Evolutionary conservation across 306 rosid genomes (phyloP), one percentile per base, ranked within the genome.

Genomic region (Alnus rubra): DNA sequence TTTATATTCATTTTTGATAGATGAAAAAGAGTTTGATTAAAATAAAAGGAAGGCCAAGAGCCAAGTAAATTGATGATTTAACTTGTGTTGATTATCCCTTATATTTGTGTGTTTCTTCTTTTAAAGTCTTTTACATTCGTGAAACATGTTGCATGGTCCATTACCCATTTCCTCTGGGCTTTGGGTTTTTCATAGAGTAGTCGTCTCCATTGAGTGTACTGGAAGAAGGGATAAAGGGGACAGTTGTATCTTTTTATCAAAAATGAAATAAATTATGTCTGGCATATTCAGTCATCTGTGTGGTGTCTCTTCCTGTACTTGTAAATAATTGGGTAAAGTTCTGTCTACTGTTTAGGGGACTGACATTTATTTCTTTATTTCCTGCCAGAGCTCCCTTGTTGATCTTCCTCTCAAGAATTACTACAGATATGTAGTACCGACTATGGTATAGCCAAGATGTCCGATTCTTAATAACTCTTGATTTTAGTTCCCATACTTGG

Each of bases 361-460:
- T 83, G n/a, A 63, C 82, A 55, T 82, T 39, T 55, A 44, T 14
- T 52, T 76, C 76, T 82, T 82, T 71, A 55, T 79, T 89, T 81
- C 70, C 60, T 89, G 81, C 79, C 97, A 95, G 98, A 91, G 98
- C 87, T 95, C 99, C 74, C 98, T 95, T 83, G 96, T 89, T 79
- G 99, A 95, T 90, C 92, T 95, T 79, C 99, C 99, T 82, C 79
- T 95, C 86, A 95, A 95, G 96, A 93, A 86, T 78, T 95, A 95
- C 90, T 95, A 95, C 90, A 85, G 99, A 90, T 93, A 91, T 82
- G 97, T 95, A 5, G 90, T 95, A 42, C 99, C 99, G 28, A 84
- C 98, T 53, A 75, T 83, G 93, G 99, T 95, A 95, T 75, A 78
- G 79, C 80, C 69, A 62, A 37, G 45, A 62, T 72, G 56, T 77